A percentile compares a stretch with the other conserved stretches of the same genome.
These are phyloP conservation scores for Scorias spongiosa DNA, from an alignment of 2,329 filamentous ascomycete genomes.

Conservation along the genomic window DNA sequence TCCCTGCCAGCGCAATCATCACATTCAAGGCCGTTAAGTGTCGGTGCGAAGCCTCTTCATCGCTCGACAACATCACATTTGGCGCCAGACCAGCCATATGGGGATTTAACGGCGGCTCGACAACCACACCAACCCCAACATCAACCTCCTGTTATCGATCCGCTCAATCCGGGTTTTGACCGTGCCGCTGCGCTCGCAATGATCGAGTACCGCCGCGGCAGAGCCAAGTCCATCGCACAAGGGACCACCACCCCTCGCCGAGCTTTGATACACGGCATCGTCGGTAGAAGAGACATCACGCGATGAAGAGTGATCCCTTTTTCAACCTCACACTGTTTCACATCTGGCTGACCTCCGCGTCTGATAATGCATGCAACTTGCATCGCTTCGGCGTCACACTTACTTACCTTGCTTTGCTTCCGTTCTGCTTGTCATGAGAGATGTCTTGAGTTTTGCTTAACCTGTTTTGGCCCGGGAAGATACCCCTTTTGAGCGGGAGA, in stretches of 20 bases:
- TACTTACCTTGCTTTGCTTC: too few relatives aligned
- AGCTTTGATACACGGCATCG: conserved; percentile 37
- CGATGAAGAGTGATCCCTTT: neutral
- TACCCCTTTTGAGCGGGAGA: too few relatives aligned
- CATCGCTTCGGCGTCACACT: too few relatives aligned
- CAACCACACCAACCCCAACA: neutral
- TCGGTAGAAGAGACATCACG: neutral
- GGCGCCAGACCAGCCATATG: conserved; percentile 18
- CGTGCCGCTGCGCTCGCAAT: conserved; percentile 61
- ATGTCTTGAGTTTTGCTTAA: too few relatives aligned
- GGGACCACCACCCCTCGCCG: conserved; percentile 46
- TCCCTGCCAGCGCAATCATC: conserved; percentile 7
- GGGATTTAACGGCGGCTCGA: conserved; percentile 18
- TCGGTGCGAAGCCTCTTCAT: conserved; percentile 11
- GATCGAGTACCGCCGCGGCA: conserved; percentile 56
- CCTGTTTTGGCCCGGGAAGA: too few relatives aligned
- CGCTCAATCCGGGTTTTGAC: conserved; percentile 19
- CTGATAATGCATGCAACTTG: too few relatives aligned
- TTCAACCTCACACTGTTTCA: too few relatives aligned
- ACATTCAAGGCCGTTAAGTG: conserved; percentile 15
- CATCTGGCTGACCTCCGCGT: too few relatives aligned
- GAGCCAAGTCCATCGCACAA: conserved; percentile 53
- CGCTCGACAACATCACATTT: conserved; percentile 15
- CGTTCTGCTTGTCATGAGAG: too few relatives aligned
- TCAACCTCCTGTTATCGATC: neutral